Evolutionary conservation across 2,329 filamentous ascomycete genomes (phyloP), one percentile per base, ranked within the genome.

Genomic region (Fusarium palustre): DNA sequence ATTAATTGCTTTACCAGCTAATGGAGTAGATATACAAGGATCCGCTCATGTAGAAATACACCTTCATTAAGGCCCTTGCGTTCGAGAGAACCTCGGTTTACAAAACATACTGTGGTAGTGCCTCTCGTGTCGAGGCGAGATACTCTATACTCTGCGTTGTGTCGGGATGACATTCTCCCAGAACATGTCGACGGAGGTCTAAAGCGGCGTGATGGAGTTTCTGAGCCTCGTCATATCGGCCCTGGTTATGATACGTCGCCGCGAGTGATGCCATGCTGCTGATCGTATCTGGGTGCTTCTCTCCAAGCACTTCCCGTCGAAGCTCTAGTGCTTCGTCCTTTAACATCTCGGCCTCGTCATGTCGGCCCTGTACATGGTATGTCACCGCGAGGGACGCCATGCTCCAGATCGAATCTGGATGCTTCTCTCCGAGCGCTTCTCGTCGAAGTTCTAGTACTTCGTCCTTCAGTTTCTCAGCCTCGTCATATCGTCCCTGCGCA

Each of bases 361-460:
- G 12, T 31, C 30, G 30, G 30, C 30, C 7, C 10, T 28, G 25
- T 3, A 1, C 13, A 18, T 33, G 7, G 38, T 50, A 34, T 41
- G 45, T 70, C 9, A 8, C 0, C 36, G 59, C 54, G 7, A 56
- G 43, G 4, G 16, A 11, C 3, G 13, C 7, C 34, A 48, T 42
- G 34, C 25, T 42, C 60, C 24, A 73, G 42, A 22, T 42, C 4
- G 60, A 65, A 25, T 48, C 11, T 5, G 36, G 60, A 42, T 71
- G 41, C 34, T 47, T 52, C 20, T 65, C 45, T 7, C 62, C 63
- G 22, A 61, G 39, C 7, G 53, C 7, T 2, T 47, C 15, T 20
- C 13, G 48, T 11, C 22, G 30, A 0, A 69, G 45, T 2, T 5
- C 2, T 5, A 49, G 22, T 38, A n/a, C 46, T 38, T 25, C 7